Conservation (phyloP, 805 yeast species). For the Kluyveromyces aestuarii region DNA sequence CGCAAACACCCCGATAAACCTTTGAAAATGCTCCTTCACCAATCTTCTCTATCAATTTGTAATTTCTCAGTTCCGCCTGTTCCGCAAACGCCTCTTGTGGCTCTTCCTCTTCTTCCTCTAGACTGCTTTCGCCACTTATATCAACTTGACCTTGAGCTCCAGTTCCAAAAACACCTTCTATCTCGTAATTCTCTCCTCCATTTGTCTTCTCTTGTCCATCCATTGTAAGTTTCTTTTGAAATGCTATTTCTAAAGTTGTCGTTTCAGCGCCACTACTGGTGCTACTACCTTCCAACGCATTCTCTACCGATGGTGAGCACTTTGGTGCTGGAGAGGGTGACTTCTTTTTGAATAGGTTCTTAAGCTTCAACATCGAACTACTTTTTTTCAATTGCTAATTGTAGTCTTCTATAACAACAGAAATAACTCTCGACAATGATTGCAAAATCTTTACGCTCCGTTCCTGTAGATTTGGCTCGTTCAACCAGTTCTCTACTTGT, state of each 20-base stretch:
- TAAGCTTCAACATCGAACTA: constrained; percentile 8
- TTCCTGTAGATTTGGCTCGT: background rate
- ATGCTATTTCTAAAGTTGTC: constrained; percentile 1
- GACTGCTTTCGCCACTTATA: constrained; percentile 1
- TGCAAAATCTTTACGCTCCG: background rate
- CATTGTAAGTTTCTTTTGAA: constrained; percentile 2
- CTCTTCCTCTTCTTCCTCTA: constrained; percentile 7
- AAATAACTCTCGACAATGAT: background rate
- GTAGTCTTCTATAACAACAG: background rate
- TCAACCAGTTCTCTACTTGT: background rate
- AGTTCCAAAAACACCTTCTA: constrained; percentile 5
- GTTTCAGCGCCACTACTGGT: background rate
- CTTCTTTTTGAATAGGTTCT: constrained; percentile 13
- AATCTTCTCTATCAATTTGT: constrained; percentile 38
- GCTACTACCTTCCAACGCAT: constrained; percentile 1
- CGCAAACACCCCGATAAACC: constrained; percentile 52
- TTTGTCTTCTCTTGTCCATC: constrained; percentile 4
- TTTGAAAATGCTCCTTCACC: constrained; percentile 83
- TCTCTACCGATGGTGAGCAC: constrained; percentile 3
- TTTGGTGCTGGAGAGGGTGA: constrained; percentile 7
- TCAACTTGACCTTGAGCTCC: constrained; percentile 8
- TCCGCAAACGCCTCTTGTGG: constrained; percentile 25
- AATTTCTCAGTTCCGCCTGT: constrained; percentile 30
- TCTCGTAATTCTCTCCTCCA: constrained; percentile 7
- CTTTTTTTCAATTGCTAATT: too few species aligned